Base-by-base conservation (phyloP, 1,284 basidiomycete species). In the Cutaneotrichosporon cavernicola region DNA sequence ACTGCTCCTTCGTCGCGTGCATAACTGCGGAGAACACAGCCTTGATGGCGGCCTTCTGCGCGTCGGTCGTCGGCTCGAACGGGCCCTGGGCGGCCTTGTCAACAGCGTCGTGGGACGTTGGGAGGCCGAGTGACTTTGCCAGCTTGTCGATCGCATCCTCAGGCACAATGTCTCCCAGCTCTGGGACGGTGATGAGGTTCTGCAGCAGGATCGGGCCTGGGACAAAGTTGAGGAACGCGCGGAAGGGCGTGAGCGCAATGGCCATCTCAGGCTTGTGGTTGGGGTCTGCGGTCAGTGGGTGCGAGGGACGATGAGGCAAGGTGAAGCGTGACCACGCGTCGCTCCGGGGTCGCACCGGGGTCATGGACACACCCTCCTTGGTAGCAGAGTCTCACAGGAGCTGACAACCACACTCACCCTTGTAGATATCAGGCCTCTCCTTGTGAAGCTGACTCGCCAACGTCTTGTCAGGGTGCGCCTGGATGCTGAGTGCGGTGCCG, bases 401-500 rank as follows among this genome's bases (percentile, higher is more conserved):
- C 47, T 26, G 4, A 14, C 0, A 73, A 84, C 58, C 69, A 14
- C 0, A 73, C 84, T 59, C 69, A 90, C 92, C 94, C 83, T 93
- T 96, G 83, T 97, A 97, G 64, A 97, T 85, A 57, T 91, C 86
- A 0, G 93, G 92, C 64, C 88, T 85, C 71, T 87, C 84, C 16
- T 82, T 83, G 76, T 93, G 89, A 56, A 99, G 81, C 69, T 82
- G 82, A 81, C 90, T 86, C 0, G 93, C 96, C 18, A 92, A 89
- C 72, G 82, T 76, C 85, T 97, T 97, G 82, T 98, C 91, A 6
- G 97, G 97, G 80, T 99, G 97, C 7, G 92, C 92, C 82, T 99
- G 96, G 63, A 99, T 97, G 73, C 91, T 95, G 65, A 99, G 83
- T 1, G 96, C 94, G 79, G 97, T 97, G 72, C 89, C 86, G 70